phyloP scores from a whole-genome alignment of 2,329 filamentous ascomycete species.

The Cladosporium austrohemisphaericum region DNA sequence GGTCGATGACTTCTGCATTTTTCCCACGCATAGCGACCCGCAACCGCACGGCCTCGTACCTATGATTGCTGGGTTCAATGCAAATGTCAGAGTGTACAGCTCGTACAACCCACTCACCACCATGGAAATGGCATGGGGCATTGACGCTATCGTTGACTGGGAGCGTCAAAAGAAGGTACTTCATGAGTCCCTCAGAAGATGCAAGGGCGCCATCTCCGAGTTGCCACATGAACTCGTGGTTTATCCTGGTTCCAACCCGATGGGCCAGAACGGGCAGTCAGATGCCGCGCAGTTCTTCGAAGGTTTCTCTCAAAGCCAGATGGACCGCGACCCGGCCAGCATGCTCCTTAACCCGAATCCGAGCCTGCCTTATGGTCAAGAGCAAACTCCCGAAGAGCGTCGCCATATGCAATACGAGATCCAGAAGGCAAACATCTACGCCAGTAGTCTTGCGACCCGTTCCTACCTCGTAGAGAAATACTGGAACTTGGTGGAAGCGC shows the following conservation, averaged over 20 bases:
- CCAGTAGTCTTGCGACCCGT: conserved; percentile 73
- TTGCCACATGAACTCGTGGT: conserved; percentile 68
- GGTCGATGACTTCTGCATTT: conserved; percentile 79
- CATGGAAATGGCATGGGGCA: conserved; percentile 78
- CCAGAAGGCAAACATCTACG: conserved; percentile 86
- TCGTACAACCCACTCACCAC: conserved; percentile 76
- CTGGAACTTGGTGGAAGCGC: conserved; percentile 69
- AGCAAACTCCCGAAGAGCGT: conserved; percentile 37
- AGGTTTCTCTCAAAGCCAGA: conserved; percentile 24
- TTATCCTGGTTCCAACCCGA: conserved; percentile 40
- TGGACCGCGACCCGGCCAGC: conserved; percentile 22
- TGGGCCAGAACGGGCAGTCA: conserved; percentile 25
- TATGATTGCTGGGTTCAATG: conserved; percentile 74
- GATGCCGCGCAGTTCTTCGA: conserved; percentile 23
- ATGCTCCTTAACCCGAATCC: conserved; percentile 18
- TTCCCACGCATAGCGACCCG: conserved; percentile 63
- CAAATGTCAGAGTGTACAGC: conserved; percentile 71
- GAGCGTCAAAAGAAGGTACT: conserved; percentile 71
- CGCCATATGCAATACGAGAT: conserved; percentile 72
- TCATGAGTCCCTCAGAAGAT: conserved; percentile 65
- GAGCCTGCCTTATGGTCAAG: conserved; percentile 9
- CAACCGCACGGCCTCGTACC: conserved; percentile 68
- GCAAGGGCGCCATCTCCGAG: conserved; percentile 64
- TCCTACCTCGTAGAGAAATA: conserved; percentile 86
- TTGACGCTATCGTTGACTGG: conserved; percentile 71